Evolutionary conservation across 1,284 basidiomycete species (phyloP), one percentile per base, ranked within the genome.

Genomic region (Rhodotorula sp.): DNA sequence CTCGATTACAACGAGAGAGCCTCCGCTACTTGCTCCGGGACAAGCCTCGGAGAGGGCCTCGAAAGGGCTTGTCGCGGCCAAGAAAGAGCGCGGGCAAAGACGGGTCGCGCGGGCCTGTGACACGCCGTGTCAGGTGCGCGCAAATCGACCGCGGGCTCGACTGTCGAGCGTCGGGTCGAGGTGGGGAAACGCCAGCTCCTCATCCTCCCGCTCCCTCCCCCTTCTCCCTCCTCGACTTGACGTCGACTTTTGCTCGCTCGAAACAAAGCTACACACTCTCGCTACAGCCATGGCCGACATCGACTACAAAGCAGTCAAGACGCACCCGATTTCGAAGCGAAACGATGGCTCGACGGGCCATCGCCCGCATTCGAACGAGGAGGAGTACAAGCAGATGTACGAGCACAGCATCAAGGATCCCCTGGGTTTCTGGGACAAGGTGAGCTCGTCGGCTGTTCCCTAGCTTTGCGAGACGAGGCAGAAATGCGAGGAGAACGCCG

Each of bases 381-480:
- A 92, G 55, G 90, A 90, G 60, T 79, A 79, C 64, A 32, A 63
- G 30, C 34, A 59, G 39, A 46, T 78, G 52, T 77, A 79, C 70
- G 64, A 73, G 60, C 74, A 78, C 66, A 74, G 71, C 32, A 71
- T 79, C 57, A 83, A 87, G 64, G 84, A 87, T 74, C 88, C 88
- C 36, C 90, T 93, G 77, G 83, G 85, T 75, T 97, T 91, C 89
- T 97, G 93, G 93, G 87, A 86, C 63, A 86, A 89, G 84, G 91
- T 89, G 60, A 64, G 87, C 80, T 22, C 13, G 15, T 7, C 39
- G 36, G 13, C n/a, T 44, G 24, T 39, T 36, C 19, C 46, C n/a
- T 32, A 6, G 22, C 36, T 32, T 4, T 29, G 20, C 27, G 27
- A 10, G 44, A 22, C 15, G 27, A 32, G 19, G 27, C 3, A 59